phyloP scores from a whole-genome alignment of 352 stramenopile genomes.

The Pythium dissotocum region DNA sequence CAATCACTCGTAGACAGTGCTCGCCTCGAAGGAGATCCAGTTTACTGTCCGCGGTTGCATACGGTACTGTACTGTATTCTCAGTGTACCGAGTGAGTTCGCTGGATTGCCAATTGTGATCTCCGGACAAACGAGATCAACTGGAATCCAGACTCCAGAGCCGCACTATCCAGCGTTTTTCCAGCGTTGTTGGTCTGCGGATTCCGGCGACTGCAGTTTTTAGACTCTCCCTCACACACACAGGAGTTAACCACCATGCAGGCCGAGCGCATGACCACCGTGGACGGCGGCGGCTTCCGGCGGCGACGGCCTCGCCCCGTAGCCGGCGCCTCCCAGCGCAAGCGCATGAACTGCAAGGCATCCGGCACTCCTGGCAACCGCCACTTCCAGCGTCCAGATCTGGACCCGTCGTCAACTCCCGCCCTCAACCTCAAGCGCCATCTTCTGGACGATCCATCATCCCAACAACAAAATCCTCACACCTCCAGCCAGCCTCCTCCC shows the following conservation, averaged over 20 bases:
- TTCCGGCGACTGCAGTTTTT: background rate
- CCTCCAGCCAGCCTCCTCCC: background rate
- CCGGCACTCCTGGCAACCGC: background rate
- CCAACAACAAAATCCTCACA: background rate
- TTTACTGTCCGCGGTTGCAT: background rate
- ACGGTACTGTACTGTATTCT: background rate
- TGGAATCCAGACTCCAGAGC: background rate
- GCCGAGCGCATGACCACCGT: conserved; percentile 28
- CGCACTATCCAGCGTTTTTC: too few relatives aligned
- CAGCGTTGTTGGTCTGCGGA: background rate
- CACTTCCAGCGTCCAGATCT: background rate
- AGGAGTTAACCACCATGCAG: conserved; percentile 19
- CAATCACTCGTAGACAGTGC: background rate
- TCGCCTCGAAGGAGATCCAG: background rate
- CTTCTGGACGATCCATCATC: conserved; percentile 13
- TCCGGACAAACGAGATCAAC: background rate
- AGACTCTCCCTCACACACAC: too few relatives aligned
- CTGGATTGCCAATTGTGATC: background rate
- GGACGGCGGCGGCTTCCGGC: conserved; percentile 6
- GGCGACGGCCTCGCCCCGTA: conserved; percentile 8
- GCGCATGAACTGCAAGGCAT: conserved; percentile 6
- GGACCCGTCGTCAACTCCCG: background rate
- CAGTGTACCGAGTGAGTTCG: too few relatives aligned
- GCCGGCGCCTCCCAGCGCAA: background rate
- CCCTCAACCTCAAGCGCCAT: conserved; percentile 14